These are phyloP conservation scores for Paecilomyces formosus DNA, from an alignment of 2,329 filamentous ascomycete genomes.

Conservation along the genomic window DNA sequence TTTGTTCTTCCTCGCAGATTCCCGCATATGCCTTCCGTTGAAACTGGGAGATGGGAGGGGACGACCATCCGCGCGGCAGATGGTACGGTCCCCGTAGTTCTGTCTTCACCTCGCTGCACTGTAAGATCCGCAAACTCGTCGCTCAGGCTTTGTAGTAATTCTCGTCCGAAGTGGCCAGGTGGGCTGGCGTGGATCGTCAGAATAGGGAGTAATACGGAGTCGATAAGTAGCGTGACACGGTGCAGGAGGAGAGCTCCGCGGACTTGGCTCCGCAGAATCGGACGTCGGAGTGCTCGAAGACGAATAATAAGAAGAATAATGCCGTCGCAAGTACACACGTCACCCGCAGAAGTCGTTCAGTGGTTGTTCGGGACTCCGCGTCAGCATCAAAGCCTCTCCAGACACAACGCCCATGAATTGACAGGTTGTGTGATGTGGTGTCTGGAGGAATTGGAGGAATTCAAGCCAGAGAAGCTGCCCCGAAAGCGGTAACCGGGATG, in stretches of 20 bases:
- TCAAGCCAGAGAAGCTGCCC: neutral
- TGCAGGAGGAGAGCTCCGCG: neutral
- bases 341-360: neutral
- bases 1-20: neutral
- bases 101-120: neutral
- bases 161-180: neutral
- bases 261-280: neutral
- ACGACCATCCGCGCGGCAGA: neutral
- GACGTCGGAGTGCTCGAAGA: no score
- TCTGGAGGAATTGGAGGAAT: neutral
- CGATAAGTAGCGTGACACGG: neutral
- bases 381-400: neutral
- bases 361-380: neutral
- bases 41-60: neutral
- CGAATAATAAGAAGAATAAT: no score
- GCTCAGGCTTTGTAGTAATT: neutral
- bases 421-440: neutral
- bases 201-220: neutral
- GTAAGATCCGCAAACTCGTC: no score
- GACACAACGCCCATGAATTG: neutral
- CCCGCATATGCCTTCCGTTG: neutral
- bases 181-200: neutral
- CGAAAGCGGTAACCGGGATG: constrained; percentile 7
- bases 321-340: neutral
- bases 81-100: neutral